phyloP scores from a whole-genome alignment of 1,284 basidiomycete genomes.

The Erythrobasidium hasegawianum region DNA sequence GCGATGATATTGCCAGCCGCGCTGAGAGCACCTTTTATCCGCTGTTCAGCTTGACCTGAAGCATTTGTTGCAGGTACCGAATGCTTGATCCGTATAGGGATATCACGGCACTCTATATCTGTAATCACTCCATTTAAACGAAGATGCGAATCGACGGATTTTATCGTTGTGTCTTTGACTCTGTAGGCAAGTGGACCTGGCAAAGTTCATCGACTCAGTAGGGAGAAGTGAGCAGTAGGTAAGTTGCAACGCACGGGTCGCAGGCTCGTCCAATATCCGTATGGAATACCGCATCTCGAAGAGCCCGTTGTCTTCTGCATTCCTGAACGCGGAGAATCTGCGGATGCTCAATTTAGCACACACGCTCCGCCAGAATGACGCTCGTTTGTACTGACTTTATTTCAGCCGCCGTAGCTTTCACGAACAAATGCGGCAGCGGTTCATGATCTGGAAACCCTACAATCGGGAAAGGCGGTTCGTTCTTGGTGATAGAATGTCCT shows the following conservation, averaged over 20 bases:
- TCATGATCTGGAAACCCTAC: slow-evolving; percentile 28
- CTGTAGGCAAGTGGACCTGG: slow-evolving; percentile 28
- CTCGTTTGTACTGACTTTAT: slow-evolving; percentile 19
- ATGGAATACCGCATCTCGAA: slow-evolving; percentile 26
- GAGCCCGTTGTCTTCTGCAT: slow-evolving; percentile 4
- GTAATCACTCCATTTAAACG: slow-evolving; percentile 27
- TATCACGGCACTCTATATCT: slow-evolving; percentile 16
- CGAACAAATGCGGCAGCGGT: slow-evolving; percentile 25
- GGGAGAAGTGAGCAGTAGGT: too few relatives aligned
- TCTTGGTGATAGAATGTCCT: background rate
- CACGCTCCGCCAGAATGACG: too few relatives aligned
- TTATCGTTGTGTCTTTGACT: slow-evolving; percentile 30
- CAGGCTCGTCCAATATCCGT: slow-evolving; percentile 24
- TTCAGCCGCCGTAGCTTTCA: slow-evolving; percentile 21
- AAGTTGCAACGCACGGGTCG: slow-evolving; percentile 25
- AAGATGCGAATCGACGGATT: slow-evolving; percentile 28
- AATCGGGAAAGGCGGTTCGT: slow-evolving; percentile 14
- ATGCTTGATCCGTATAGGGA: slow-evolving; percentile 18
- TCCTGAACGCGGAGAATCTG: slow-evolving; percentile 31
- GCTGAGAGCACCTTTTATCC: background rate
- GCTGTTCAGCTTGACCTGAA: background rate
- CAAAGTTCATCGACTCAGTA: too few relatives aligned
- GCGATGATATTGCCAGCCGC: background rate
- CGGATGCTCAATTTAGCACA: too few relatives aligned
- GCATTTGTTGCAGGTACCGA: background rate